A percentile compares a stretch with the other conserved stretches of the same genome.
phyloP scores from a whole-genome alignment of 2,329 filamentous ascomycete genomes.

The Pseudogymnoascus sp. region DNA sequence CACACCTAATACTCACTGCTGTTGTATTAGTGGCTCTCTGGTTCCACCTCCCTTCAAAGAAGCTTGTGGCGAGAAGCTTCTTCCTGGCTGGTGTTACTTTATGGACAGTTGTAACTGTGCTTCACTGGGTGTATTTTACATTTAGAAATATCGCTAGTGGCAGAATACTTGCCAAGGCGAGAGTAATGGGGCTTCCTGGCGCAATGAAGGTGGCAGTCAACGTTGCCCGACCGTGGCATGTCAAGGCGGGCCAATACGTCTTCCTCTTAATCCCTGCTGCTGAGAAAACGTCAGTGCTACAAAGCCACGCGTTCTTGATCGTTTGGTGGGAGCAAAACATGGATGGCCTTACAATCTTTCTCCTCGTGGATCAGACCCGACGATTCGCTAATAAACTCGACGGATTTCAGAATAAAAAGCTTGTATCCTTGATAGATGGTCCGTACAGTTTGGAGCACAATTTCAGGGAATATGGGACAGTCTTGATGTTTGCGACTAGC shows the following conservation, averaged over 20 bases:
- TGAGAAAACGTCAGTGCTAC: constrained; percentile 9
- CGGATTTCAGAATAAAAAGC: neutral
- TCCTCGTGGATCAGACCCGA: constrained; percentile 13
- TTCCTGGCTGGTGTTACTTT: constrained; percentile 12
- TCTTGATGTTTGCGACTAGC: constrained; percentile 15
- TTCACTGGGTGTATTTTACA: constrained; percentile 13
- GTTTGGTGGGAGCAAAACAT: constrained; percentile 13
- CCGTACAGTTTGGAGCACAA: constrained; percentile 11
- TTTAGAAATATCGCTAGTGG: constrained; percentile 13
- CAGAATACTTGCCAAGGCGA: constrained; percentile 11
- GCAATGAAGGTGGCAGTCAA: constrained; percentile 12
- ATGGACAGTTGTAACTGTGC: constrained; percentile 7
- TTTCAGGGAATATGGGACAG: constrained; percentile 14
- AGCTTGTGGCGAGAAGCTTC: constrained; percentile 11
- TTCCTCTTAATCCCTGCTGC: constrained; percentile 14
- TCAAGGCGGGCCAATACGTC: constrained; percentile 14
- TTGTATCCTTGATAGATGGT: constrained; percentile 13
- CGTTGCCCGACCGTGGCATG: constrained; percentile 12
- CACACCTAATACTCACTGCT: constrained; percentile 11
- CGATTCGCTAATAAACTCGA: constrained; percentile 13
- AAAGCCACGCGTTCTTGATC: constrained; percentile 16
- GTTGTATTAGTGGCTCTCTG: constrained; percentile 9
- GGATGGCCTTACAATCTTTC: constrained; percentile 14
- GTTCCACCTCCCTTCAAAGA: constrained; percentile 13
- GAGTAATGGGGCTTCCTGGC: constrained; percentile 8